Evolutionary conservation across 2,329 filamentous ascomycete genomes (phyloP), one percentile per base, ranked within the genome.

Genomic region (Monosporascus sp.): DNA sequence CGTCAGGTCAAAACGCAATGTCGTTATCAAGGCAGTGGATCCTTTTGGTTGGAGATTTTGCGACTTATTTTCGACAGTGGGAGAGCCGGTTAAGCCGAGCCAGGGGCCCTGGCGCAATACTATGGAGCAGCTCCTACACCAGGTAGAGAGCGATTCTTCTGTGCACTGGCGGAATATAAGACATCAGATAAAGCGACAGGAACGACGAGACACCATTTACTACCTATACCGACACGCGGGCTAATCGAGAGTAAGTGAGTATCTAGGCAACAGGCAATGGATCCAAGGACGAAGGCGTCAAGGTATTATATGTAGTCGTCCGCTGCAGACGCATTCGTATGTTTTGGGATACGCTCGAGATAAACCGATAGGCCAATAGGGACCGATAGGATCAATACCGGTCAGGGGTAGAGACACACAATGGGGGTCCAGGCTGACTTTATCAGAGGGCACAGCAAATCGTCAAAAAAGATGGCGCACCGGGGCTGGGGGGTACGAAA

Each of bases 361-460:
- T 63, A 62, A 63, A 63, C 57, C 60, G 62, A 64, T 62, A 64
- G 62, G 61, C 58, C 53, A 60, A 57, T 59, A 61, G 53, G 48
- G 50, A 38, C 59, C 57, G 60, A 58, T 55, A 60, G 5, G 61
- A 59, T 57, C 57, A 58, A 54, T 60, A 51, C 50, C 50, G 54
- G 53, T 51, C 54, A 57, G 57, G 55, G 42, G 42, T 46, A 27
- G 24, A 27, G 24, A 17, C 2, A 20, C 17, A 20, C 14, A 50
- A 42, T 50, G 51, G 51, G 51, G 51, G 41, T 48, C 6, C 36
- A 25, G 20, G 36, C 44, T 38, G 49, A 22, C 20, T 27, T 38
- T 46, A 51, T 38, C 15, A 31, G 31, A 42, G 20, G 27, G 20
- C 22, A 50, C 36, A 18, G 45, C 36, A 42, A 25, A 34, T 41